Percentiles rank a stretch among this genome's conserved stretches.
These are phyloP conservation scores for Plasmodium malariae DNA, from an alignment of 169 alveolate genomes.

Conservation along the genomic window DNA sequence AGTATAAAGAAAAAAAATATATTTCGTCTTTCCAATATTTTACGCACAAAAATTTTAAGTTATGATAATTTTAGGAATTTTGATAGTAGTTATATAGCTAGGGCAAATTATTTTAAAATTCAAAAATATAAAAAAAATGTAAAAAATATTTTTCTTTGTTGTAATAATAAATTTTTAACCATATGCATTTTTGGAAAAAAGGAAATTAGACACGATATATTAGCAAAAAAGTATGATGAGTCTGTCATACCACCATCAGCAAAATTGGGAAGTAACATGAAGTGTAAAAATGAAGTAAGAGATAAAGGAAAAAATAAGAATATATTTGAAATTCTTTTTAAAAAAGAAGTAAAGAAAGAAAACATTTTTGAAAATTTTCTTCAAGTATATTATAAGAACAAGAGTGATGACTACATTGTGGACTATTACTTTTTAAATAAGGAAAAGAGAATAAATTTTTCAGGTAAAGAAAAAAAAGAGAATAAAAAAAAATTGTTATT, in stretches of 20 bases:
- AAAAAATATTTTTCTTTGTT: conserved; percentile 66
- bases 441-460: conserved; percentile 35
- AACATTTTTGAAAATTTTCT: conserved; percentile 40
- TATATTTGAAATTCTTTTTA: conserved; percentile 13
- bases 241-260: not conserved
- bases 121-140: conserved; percentile 63
- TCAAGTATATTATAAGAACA: conserved; percentile 44
- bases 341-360: conserved; percentile 47
- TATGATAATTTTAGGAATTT: conserved; percentile 54
- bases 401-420: conserved; percentile 49
- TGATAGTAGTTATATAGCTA: conserved; percentile 57
- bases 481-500: conserved; percentile 11
- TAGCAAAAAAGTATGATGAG: not conserved
- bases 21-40: conserved; percentile 40
- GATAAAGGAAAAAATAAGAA: not conserved
- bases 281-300: no score
- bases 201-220: conserved; percentile 8
- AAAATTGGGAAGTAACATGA: not conserved
- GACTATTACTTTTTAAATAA: conserved; percentile 40
- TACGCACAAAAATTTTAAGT: conserved; percentile 39
- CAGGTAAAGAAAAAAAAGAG: conserved; percentile 1
- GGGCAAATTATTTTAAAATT: conserved; percentile 69
- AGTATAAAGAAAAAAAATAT: conserved; percentile 67
- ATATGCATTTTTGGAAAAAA: conserved; percentile 63
- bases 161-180: conserved; percentile 59